These are phyloP conservation scores for Urtica urens DNA, from an alignment of 306 rosid genomes.

Conservation along the genomic window DNA sequence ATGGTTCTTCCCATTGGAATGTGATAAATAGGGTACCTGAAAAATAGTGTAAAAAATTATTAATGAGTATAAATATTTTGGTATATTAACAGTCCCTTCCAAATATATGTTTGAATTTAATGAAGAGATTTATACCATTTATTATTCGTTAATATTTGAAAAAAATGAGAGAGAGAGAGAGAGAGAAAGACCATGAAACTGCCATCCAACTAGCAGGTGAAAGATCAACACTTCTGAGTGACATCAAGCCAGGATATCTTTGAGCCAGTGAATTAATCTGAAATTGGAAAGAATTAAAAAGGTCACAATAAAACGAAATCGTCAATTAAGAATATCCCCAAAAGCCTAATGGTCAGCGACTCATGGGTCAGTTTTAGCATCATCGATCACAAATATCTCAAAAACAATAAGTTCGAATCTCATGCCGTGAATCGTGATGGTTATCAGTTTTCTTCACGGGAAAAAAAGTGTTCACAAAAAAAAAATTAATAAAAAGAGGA, in stretches of 20 bases:
- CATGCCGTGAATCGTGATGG: constrained; percentile 4
- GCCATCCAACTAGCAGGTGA: constrained; percentile 99
- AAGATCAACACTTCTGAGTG: constrained; percentile 87
- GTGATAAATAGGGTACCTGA: constrained; percentile 97
- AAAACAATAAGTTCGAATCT: constrained; percentile 7
- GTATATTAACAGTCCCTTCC: too few species aligned
- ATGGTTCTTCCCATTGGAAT: constrained; percentile 96
- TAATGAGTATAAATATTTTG: too few species aligned
- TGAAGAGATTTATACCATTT: too few species aligned
- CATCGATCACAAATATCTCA: constrained; percentile 5
- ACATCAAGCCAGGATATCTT: constrained; percentile 80
- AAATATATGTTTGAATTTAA: too few species aligned
- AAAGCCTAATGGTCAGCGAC: too few species aligned
- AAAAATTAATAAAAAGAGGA: constrained; percentile 15
- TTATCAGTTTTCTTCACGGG: constrained; percentile 3
- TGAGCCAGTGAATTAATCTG: constrained; percentile 66
- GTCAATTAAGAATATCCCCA: not conserved
- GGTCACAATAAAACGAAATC: not conserved
- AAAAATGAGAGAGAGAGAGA: constrained; percentile 1
- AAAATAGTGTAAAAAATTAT: too few species aligned
- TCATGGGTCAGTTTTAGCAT: constrained; percentile 17
- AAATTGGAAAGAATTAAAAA: constrained; percentile 44
- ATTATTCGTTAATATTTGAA: too few species aligned
- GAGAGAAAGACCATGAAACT: constrained; percentile 60
- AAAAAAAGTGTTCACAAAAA: constrained; percentile 9